Conservation (phyloP, 164 flowering plant species). For the Nymphaea colorata region DNA sequence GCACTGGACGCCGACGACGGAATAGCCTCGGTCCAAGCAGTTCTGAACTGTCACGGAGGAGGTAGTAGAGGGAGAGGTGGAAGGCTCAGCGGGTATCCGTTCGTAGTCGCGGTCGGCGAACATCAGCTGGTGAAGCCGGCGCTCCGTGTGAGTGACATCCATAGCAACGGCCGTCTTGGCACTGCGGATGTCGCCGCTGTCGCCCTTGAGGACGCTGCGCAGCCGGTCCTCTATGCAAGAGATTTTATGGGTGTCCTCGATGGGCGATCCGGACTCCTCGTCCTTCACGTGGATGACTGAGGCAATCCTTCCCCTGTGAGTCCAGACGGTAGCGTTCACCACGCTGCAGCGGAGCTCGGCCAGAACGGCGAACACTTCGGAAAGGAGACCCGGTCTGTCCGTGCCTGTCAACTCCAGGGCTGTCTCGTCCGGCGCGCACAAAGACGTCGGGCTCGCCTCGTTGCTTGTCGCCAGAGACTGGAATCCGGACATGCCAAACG, state of each 20-base stretch:
- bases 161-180: constrained; percentile 40
- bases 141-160: constrained; percentile 45
- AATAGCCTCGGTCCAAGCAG: constrained; percentile 22
- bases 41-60: constrained; percentile 13
- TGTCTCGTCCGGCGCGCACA: constrained; percentile 38
- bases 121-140: constrained; percentile 94
- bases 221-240: constrained; percentile 46
- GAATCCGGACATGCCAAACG: background rate
- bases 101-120: constrained; percentile 85
- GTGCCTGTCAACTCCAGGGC: constrained; percentile 73
- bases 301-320: constrained; percentile 85
- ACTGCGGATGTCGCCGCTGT: constrained; percentile 42
- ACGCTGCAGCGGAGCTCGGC: constrained; percentile 77
- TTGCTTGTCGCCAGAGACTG: constrained; percentile 67
- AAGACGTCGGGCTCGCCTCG: constrained; percentile 13
- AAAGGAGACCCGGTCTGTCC: constrained; percentile 82
- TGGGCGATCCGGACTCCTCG: constrained; percentile 36
- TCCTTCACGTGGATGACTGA: constrained; percentile 79
- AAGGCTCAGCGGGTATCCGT: background rate
- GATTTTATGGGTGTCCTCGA: constrained; percentile 53
- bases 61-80: background rate
- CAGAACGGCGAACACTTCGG: constrained; percentile 88
- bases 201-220: constrained; percentile 62
- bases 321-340: constrained; percentile 89
- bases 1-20: constrained; percentile 19